Conservation (phyloP, 345 rosid species). For the Geranium rotundifolium region DNA sequence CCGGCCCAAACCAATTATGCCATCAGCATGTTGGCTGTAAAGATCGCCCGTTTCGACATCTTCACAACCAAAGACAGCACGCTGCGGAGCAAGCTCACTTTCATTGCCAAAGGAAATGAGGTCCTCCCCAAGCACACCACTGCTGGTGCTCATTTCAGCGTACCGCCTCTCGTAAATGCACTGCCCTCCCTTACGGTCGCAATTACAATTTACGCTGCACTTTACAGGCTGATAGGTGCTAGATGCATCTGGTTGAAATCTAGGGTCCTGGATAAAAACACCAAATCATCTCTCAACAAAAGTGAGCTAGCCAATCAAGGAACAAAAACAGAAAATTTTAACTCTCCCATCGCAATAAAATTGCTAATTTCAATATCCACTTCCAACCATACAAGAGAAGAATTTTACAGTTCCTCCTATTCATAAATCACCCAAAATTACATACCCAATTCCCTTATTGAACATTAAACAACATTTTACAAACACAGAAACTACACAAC, state of each 20-base stretch:
- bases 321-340: no score
- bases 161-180: conserved; percentile 81
- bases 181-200: conserved; percentile 42
- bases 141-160: conserved; percentile 85
- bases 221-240: conserved; percentile 62
- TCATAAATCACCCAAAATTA: no score
- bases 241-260: conserved; percentile 71
- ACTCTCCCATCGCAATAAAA: no score
- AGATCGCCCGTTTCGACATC: conserved; percentile 84
- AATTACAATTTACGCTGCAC: conserved; percentile 68
- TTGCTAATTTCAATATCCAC: no score
- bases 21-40: conserved; percentile 85
- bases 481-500: no score
- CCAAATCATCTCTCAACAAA: not conserved
- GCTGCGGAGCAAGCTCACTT: conserved; percentile 66
- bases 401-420: no score
- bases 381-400: no score
- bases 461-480: no score
- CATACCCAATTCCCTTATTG: no score
- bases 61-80: conserved; percentile 84
- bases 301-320: no score
- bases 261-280: conserved; percentile 48
- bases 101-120: conserved; percentile 67
- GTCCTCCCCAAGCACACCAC: conserved; percentile 82
- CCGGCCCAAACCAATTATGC: conserved; percentile 87